Conservation (phyloP, 495 filamentous ascomycete species). For the Aspergillus sclerotioniger region DNA sequence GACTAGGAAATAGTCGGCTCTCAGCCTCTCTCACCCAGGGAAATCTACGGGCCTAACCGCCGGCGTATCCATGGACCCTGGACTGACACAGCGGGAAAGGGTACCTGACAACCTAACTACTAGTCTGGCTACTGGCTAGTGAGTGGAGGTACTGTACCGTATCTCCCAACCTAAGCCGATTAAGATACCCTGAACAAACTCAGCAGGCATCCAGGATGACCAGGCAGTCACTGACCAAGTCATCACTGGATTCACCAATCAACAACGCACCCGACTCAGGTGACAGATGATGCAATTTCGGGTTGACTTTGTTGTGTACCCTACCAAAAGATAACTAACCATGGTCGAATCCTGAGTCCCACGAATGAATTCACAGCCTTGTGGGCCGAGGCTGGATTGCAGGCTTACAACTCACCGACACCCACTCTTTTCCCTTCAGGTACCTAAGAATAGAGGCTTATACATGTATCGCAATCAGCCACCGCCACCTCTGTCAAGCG, state of each 20-base stretch:
- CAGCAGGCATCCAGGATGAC: background rate
- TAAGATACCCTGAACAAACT: background rate
- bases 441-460: no score
- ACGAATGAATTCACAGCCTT: background rate
- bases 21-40: background rate
- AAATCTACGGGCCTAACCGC: constrained; percentile 4
- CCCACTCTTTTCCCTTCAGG: background rate
- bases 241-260: background rate
- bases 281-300: background rate
- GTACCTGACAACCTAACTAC: background rate
- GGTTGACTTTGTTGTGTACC: background rate
- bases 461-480: no score
- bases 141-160: no score
- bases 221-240: background rate
- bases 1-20: background rate
- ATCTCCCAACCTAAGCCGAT: no score
- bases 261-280: background rate
- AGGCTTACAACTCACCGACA: background rate
- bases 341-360: background rate
- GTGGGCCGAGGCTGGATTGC: background rate
- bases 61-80: background rate
- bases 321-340: background rate
- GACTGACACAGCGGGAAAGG: background rate
- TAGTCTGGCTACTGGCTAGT: no score
- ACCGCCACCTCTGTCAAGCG: no score